Evolutionary conservation across 192 early-diverging fungal species (phyloP).

Genomic region (Coemansia sp.): DNA sequence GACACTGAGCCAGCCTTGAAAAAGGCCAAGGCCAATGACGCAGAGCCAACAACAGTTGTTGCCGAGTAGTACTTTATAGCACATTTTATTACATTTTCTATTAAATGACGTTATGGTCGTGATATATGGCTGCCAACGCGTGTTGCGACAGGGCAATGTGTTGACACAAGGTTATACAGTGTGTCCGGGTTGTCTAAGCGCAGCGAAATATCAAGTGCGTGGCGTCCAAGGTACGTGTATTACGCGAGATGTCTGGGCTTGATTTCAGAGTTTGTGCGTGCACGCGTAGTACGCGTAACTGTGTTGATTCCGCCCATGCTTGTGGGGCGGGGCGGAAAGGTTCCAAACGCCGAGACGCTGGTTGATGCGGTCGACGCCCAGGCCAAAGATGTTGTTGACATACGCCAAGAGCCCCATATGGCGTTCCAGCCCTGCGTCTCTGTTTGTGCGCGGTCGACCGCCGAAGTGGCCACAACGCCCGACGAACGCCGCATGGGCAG

Average conservation of each 20-base stretch:
- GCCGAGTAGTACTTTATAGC: slow-evolving; percentile 5
- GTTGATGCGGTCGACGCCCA: slow-evolving; percentile 60
- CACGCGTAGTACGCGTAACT: neutral
- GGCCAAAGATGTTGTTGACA: slow-evolving; percentile 60
- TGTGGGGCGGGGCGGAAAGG: slow-evolving; percentile 17
- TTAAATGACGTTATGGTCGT: slow-evolving; percentile 35
- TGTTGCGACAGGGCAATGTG: slow-evolving; percentile 14
- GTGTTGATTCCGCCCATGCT: slow-evolving; percentile 35
- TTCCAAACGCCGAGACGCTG: too few relatives aligned
- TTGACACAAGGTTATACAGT: neutral
- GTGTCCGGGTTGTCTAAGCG: neutral
- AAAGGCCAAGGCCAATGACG: slow-evolving; percentile 15
- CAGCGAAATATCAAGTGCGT: slow-evolving; percentile 29
- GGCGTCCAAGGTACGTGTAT: slow-evolving; percentile 23
- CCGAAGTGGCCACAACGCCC: slow-evolving; percentile 3
- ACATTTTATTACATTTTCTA: slow-evolving; percentile 6
- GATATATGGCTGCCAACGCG: slow-evolving; percentile 26
- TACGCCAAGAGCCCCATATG: slow-evolving; percentile 66
- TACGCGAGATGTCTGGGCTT: neutral
- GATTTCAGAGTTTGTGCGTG: neutral
- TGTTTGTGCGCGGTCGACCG: slow-evolving; percentile 1
- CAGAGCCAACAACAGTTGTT: slow-evolving; percentile 1
- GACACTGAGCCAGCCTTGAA: slow-evolving; percentile 17
- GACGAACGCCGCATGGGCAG: slow-evolving; percentile 18
- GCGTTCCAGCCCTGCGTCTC: slow-evolving; percentile 32